phyloP scores from a whole-genome alignment of 495 filamentous ascomycete species.

The Daldinia concentrica region DNA sequence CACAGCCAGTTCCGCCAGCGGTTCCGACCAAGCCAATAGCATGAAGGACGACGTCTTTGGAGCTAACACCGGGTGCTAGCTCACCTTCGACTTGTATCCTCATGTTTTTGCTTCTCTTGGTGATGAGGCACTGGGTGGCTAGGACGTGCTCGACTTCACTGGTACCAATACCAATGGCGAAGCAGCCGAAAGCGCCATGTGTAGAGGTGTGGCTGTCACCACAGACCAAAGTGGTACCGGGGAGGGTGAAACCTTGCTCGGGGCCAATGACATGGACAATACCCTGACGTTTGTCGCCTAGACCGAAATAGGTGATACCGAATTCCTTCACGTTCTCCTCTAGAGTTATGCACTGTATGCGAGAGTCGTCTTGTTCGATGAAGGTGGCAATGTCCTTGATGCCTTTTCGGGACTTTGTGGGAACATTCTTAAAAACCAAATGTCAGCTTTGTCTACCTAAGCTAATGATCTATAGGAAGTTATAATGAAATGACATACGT shows the following conservation, averaged over 20 bases:
- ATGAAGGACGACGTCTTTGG: constrained; percentile 95
- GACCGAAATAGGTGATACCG: constrained; percentile 95
- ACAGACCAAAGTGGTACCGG: constrained; percentile 96
- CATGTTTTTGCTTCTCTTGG: constrained; percentile 97
- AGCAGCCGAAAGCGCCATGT: constrained; percentile 93
- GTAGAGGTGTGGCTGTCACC: constrained; percentile 98
- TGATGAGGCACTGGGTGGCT: constrained; percentile 94
- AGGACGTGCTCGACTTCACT: constrained; percentile 99
- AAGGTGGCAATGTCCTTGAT: constrained; percentile 88
- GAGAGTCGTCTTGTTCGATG: constrained; percentile 92
- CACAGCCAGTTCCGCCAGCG: constrained; percentile 90
- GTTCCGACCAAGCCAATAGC: constrained; percentile 95
- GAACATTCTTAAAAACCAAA: constrained; percentile 73
- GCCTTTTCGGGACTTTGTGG: constrained; percentile 85
- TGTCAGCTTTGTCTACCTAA: constrained; percentile 3
- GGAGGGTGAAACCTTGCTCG: constrained; percentile 98
- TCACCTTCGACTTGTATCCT: constrained; percentile 92
- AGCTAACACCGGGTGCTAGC: constrained; percentile 90
- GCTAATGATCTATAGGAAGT: neutral
- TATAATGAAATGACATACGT: constrained; percentile 70
- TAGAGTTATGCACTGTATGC: constrained; percentile 91
- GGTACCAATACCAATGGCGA: constrained; percentile 97
- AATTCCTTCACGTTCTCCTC: constrained; percentile 98
- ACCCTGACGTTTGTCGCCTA: constrained; percentile 95
- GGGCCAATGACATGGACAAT: constrained; percentile 99